Percentiles rank a stretch among this genome's conserved stretches.
Conservation (phyloP, 1,284 basidiomycete genomes). For the Ceratobasidium sp. region DNA sequence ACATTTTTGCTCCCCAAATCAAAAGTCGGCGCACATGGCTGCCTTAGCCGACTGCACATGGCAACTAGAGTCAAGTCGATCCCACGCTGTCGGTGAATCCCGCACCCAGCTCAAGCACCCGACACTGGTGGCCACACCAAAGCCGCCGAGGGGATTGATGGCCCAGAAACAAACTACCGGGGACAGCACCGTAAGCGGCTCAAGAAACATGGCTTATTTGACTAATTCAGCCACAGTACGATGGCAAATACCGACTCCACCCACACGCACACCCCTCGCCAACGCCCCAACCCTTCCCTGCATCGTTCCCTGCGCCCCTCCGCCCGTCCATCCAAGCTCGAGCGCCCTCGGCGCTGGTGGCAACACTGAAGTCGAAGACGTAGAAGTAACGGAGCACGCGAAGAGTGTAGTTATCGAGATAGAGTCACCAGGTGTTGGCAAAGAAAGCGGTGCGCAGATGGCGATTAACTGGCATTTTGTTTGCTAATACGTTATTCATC, state of each 20-base stretch:
- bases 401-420: constrained; percentile 80
- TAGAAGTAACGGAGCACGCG: constrained; percentile 57
- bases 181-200: too few relatives aligned
- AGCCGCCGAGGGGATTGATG: too few relatives aligned
- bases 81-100: too few relatives aligned
- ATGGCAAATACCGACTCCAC: constrained; percentile 35
- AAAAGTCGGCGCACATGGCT: too few relatives aligned
- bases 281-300: constrained; percentile 58
- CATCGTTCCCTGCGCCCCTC: constrained; percentile 79
- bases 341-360: constrained; percentile 58
- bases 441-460: constrained; percentile 83
- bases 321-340: constrained; percentile 65
- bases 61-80: too few relatives aligned
- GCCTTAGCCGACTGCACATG: too few relatives aligned
- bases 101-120: too few relatives aligned
- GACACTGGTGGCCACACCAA: too few relatives aligned
- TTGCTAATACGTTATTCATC: background rate
- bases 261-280: background rate
- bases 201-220: too few relatives aligned
- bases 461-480: background rate
- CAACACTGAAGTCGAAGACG: constrained; percentile 58
- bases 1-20: too few relatives aligned
- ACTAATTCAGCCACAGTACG: background rate
- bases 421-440: constrained; percentile 72
- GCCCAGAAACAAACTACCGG: too few relatives aligned